phyloP scores from a whole-genome alignment of 2,329 filamentous ascomycete genomes.

The Aspergillus puulaauensis region DNA sequence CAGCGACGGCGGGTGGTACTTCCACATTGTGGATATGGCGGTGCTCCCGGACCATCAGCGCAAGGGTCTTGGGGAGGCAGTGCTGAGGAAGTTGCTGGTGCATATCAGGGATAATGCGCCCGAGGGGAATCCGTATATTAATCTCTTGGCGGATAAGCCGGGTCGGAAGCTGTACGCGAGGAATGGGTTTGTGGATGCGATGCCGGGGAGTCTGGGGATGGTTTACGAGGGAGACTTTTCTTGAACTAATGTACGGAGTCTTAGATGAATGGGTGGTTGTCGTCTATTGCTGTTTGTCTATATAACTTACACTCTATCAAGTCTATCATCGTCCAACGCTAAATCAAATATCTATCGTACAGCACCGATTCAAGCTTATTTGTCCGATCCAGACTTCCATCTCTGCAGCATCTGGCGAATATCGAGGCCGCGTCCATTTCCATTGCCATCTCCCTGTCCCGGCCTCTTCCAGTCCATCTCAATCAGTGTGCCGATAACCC shows the following conservation, averaged over 20 bases:
- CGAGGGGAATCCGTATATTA: slow-evolving; percentile 40
- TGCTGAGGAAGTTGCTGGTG: slow-evolving; percentile 45
- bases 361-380: no score
- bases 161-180: slow-evolving; percentile 47
- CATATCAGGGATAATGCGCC: slow-evolving; percentile 44
- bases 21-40: slow-evolving; percentile 52
- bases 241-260: no score
- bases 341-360: no score
- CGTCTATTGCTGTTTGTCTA: no score
- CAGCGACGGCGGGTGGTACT: slow-evolving; percentile 54
- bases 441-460: no score
- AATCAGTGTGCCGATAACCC: slow-evolving; percentile 14
- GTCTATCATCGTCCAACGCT: no score
- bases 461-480: slow-evolving; percentile 3
- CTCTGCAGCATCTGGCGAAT: no score
- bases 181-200: slow-evolving; percentile 49
- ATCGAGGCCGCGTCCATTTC: no score
- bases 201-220: slow-evolving; percentile 41
- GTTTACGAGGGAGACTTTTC: slow-evolving; percentile 7
- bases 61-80: slow-evolving; percentile 47
- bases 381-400: no score
- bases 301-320: no score
- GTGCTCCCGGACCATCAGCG: slow-evolving; percentile 52
- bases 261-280: no score
- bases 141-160: slow-evolving; percentile 47